Conservation (phyloP, 805 yeast species). For the Wickerhamiella nectarea region DNA sequence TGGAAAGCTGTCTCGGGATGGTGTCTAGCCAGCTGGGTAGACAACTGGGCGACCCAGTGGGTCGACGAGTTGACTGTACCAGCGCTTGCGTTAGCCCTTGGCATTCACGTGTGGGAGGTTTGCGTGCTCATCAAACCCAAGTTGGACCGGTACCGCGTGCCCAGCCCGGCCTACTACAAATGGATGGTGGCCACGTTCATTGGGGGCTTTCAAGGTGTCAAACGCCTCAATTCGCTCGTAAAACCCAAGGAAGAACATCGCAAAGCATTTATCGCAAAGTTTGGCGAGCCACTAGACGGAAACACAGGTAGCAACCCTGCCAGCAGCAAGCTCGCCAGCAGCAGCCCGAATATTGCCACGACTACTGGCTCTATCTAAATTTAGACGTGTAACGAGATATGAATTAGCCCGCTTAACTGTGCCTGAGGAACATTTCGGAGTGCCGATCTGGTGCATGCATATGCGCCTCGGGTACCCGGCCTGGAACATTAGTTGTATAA, state of each 20-base stretch:
- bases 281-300: neutral
- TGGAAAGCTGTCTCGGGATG: neutral
- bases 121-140: neutral
- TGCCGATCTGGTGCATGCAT: too few species aligned
- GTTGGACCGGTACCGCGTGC: conserved; percentile 1
- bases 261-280: neutral
- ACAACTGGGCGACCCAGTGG: neutral
- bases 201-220: neutral
- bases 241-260: neutral
- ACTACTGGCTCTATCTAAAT: neutral
- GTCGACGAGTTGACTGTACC: neutral
- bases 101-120: neutral
- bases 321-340: neutral
- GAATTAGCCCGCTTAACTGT: too few species aligned
- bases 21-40: neutral
- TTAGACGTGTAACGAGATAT: too few species aligned
- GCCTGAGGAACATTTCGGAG: too few species aligned
- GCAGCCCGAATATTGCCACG: neutral
- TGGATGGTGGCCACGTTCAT: conserved; percentile 2
- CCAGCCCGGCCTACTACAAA: conserved; percentile 5
- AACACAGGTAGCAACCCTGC: neutral
- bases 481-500: too few species aligned
- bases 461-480: too few species aligned
- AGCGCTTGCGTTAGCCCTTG: neutral
- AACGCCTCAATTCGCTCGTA: neutral